Evolutionary conservation across 176 grass and related monocot species (phyloP), one percentile per base, ranked within the genome.

Genomic region (Bromus sterilis): DNA sequence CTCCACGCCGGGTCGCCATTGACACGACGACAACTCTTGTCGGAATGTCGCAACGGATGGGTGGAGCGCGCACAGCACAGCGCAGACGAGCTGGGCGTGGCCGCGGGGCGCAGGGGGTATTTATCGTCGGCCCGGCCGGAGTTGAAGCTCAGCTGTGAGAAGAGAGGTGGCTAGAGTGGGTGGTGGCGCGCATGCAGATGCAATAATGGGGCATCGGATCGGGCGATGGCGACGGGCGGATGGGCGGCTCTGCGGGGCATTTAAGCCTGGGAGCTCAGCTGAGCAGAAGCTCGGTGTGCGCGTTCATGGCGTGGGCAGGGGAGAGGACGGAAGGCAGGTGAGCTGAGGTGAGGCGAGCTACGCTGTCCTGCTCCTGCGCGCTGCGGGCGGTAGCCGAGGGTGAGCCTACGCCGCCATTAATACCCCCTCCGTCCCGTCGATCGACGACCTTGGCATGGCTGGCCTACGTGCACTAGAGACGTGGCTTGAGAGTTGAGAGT

Each of bases 341-440:
- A 68, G 63, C 63, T 71, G 29, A 28, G 49, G 15, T 49, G 46
- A 49, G 46, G 6, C 36, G 48, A 53, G 48, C 48, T 48, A 39
- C 23, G 73, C 20, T 56, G 13, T 16, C n/a, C 4, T 9, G 37
- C 48, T 53, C n/a, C n/a, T n/a, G n/a, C n/a, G 48, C 48, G 48
- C 6, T 51, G 48, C 48, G 48, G 48, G 18, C 11, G 31, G 78
- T 80, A 66, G 61, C 28, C 66, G 77, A 79, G 60, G 12, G 39
- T 18, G 46, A 23, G 68, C 29, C 87, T 90, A 82, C 83, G 66
- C 56, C 88, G 66, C 88, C 88, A 90, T 90, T 90, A 90, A 90
- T 86, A 78, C 78, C 20, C 20, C 59, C 49, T 74, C 66, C 23
- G 48, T 53, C 48, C 48, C 48, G 48, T 53, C 48, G n/a, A n/a